Evolutionary conservation across 768 basidiomycete species (phyloP).

Genomic region (Amanita muscaria): DNA sequence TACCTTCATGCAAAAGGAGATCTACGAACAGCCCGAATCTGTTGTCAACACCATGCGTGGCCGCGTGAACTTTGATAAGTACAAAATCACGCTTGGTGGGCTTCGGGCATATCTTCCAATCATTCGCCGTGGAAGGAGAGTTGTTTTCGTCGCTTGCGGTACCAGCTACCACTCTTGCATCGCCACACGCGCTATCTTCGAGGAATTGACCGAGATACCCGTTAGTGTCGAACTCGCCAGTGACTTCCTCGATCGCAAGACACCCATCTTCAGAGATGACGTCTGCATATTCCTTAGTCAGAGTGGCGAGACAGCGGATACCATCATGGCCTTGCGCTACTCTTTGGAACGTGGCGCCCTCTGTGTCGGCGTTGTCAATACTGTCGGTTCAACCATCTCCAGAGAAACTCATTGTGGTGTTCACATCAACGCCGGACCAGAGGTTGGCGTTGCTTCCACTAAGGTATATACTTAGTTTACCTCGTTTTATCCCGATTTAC

Average conservation of each 20-base stretch:
- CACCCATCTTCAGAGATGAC: slow-evolving; percentile 98
- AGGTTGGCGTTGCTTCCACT: slow-evolving; percentile 98
- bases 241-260: slow-evolving; percentile 98
- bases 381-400: slow-evolving; percentile 95
- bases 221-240: slow-evolving; percentile 95
- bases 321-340: slow-evolving; percentile 91
- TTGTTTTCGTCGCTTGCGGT: slow-evolving; percentile 97
- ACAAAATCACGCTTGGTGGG: slow-evolving; percentile 89
- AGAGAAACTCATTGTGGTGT: slow-evolving; percentile 99
- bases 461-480: slow-evolving; percentile 46
- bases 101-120: slow-evolving; percentile 92
- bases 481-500: slow-evolving; percentile 9
- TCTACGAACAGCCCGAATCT: slow-evolving; percentile 97
- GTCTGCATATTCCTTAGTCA: slow-evolving; percentile 95
- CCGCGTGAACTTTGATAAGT: slow-evolving; percentile 94
- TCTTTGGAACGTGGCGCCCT: slow-evolving; percentile 95
- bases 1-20: slow-evolving; percentile 99
- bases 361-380: slow-evolving; percentile 96
- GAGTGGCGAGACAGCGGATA: slow-evolving; percentile 98
- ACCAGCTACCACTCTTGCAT: slow-evolving; percentile 97
- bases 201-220: slow-evolving; percentile 97
- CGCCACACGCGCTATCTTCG: slow-evolving; percentile 95
- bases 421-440: slow-evolving; percentile 98
- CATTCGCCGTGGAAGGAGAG: slow-evolving; percentile 88
- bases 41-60: slow-evolving; percentile 99